These are phyloP conservation scores for Hanseniaspora lindneri DNA, from an alignment of 805 yeast genomes.

Conservation along the genomic window DNA sequence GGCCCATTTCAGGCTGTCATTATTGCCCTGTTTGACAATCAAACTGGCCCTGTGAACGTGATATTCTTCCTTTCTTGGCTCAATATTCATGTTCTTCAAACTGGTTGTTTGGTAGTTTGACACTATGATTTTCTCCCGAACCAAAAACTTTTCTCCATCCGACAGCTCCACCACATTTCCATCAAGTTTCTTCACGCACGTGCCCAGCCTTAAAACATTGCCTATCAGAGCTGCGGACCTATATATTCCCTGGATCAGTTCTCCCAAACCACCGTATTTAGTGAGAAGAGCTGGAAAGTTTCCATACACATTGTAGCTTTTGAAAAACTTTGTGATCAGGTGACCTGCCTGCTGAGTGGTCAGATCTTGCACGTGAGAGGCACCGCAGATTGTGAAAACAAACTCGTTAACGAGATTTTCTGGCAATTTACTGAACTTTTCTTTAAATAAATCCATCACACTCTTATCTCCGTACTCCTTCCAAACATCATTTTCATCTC, in stretches of 20 bases:
- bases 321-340: constrained; percentile 69
- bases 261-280: constrained; percentile 94
- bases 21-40: neutral
- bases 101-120: constrained; percentile 6
- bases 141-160: constrained; percentile 64
- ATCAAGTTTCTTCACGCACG: constrained; percentile 41
- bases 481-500: constrained; percentile 49
- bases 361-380: constrained; percentile 42
- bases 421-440: constrained; percentile 52
- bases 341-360: constrained; percentile 64
- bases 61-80: neutral
- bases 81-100: neutral
- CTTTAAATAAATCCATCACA: constrained; percentile 46
- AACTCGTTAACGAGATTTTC: constrained; percentile 70
- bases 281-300: constrained; percentile 85
- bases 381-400: constrained; percentile 74
- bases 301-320: constrained; percentile 84
- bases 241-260: constrained; percentile 90
- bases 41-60: neutral
- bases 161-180: constrained; percentile 54
- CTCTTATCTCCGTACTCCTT: constrained; percentile 44
- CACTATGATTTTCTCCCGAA: constrained; percentile 23
- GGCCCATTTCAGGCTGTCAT: neutral
- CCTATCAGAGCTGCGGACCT: constrained; percentile 98
- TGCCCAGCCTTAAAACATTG: constrained; percentile 76